These are phyloP conservation scores for Tricholoma furcatifolium DNA, from an alignment of 768 basidiomycete genomes.

Conservation along the genomic window DNA sequence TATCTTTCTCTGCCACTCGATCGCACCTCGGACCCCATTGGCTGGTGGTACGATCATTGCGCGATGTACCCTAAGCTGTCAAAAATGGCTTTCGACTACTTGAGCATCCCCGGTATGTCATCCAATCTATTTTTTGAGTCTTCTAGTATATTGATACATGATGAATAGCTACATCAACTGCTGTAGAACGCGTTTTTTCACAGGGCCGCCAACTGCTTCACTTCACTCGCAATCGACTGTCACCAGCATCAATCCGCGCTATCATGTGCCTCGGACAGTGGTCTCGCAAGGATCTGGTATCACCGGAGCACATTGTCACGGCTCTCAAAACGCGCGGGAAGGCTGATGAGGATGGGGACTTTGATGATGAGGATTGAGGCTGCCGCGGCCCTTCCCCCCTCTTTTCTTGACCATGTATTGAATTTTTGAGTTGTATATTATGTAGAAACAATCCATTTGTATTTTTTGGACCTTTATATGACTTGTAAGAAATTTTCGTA, in stretches of 20 bases:
- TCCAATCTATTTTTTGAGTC: neutral
- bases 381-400: no score
- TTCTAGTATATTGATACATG: neutral
- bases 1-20: no score
- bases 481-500: no score
- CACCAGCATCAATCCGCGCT: neutral
- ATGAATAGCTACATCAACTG: neutral
- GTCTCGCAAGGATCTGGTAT: neutral
- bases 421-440: no score
- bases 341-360: neutral
- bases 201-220: constrained; percentile 4
- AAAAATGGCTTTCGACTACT: constrained; percentile 29
- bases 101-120: constrained; percentile 21
- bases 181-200: no score
- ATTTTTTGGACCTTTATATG: no score
- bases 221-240: neutral
- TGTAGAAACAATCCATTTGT: no score
- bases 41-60: no score
- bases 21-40: neutral
- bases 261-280: constrained; percentile 2
- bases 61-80: constrained; percentile 25
- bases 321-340: neutral
- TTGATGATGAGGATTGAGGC: no score
- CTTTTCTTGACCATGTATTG: no score
- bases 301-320: neutral